Base-by-base conservation (phyloP, 2,329 filamentous ascomycete genomes). In the Phialophora macrospora region DNA sequence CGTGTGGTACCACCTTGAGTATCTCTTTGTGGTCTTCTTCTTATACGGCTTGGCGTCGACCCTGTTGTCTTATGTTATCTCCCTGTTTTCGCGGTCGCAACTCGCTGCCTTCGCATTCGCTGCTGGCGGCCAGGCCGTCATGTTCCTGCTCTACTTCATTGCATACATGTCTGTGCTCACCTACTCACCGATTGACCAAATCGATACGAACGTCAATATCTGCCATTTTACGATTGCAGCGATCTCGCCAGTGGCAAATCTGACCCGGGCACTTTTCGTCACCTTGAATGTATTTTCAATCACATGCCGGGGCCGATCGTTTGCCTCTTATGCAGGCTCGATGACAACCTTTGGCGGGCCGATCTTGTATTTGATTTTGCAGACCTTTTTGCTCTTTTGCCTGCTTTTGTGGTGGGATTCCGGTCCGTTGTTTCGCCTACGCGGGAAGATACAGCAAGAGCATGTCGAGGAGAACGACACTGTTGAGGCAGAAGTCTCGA, bases 71-170 rank as follows among this genome's bases (percentile, higher is more conserved):
- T 97, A 97, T 76, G 81, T 94, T 44, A 84, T 96, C 49, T 96
- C 93, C 0, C 84, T 97, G 0, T 90, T 93, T 72, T 87, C 89
- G 38, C 86, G 85, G 57, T 93, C 90, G 34, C 92, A 96, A 76
- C 83, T 97, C 5, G 89, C 90, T 4, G 88, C 93, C 0, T 97
- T 95, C 75, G 93, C 92, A 0, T 90, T 94, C 75, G 87, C 91
- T 1, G 90, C 92, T 0, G 90, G 89, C 20, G 85, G 87, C 17
- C 92, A 96, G 77, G 90, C 89, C 7, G 80, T 90, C 11, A 79
- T 89, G 70, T 91, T 93, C 73, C 78, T 93, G 22, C 75, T 88
- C 14, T 93, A 92, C 74, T 81, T 93, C 67, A 86, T 93, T 71
- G 86, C 85, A 1, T 92, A 91, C 74, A 81, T 92, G 75, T 84